A percentile compares a stretch with the other conserved stretches of the same genome.
phyloP scores from a whole-genome alignment of 495 filamentous ascomycete genomes.

The Trichoderma orchidacearum region DNA sequence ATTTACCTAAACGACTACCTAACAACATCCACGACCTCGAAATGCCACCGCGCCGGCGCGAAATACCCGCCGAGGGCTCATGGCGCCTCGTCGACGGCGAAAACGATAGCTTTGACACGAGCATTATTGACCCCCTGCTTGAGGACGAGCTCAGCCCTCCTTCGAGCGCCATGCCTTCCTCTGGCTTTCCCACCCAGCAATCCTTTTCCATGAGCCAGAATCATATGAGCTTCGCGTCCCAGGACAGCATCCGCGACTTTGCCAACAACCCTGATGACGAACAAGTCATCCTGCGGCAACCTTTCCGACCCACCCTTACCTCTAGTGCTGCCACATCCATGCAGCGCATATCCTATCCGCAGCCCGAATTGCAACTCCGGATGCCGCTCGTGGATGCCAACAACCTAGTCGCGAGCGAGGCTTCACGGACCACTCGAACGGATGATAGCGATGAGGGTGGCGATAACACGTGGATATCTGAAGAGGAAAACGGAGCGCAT shows the following conservation, averaged over 20 bases:
- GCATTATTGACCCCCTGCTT: conserved; percentile 18
- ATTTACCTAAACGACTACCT: neutral
- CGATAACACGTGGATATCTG: too few species aligned
- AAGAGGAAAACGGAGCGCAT: neutral
- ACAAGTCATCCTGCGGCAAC: conserved; percentile 24
- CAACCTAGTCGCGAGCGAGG: conserved; percentile 8
- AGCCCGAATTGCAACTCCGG: conserved; percentile 21
- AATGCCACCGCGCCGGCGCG: conserved; percentile 4
- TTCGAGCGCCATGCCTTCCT: neutral
- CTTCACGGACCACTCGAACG: neutral
- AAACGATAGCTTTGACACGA: conserved; percentile 36
- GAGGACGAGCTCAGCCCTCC: conserved; percentile 18
- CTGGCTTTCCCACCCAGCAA: conserved; percentile 2
- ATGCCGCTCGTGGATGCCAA: conserved; percentile 25
- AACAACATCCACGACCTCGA: neutral
- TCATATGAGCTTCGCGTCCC: conserved; percentile 21
- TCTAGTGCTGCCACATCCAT: conserved; percentile 16
- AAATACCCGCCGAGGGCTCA: conserved; percentile 24
- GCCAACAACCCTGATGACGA: conserved; percentile 26
- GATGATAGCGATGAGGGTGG: neutral
- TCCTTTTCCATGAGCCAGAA: conserved; percentile 17
- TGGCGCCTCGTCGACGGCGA: conserved; percentile 38
- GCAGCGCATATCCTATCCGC: conserved; percentile 2
- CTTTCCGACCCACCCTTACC: conserved; percentile 30
- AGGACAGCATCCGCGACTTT: conserved; percentile 30